Conservation (phyloP, 192 early-diverging fungal species). For the Entophlyctis helioformis region DNA sequence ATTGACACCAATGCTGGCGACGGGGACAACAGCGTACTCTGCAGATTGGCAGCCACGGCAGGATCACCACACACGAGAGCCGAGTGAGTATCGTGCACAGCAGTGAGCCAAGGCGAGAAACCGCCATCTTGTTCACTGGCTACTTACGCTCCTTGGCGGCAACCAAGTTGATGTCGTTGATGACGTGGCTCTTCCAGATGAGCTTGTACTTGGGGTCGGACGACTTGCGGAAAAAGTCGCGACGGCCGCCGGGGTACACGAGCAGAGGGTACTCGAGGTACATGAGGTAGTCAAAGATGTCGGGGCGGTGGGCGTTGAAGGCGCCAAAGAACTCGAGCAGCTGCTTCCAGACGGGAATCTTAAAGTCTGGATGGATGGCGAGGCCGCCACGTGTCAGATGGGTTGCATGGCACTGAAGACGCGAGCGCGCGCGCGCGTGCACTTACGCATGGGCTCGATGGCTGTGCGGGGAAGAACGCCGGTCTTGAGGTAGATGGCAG, state of each 20-base stretch:
- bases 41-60: no score
- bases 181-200: slow-evolving; percentile 1
- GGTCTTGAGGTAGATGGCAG: slow-evolving; percentile 9
- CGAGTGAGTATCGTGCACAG: background rate
- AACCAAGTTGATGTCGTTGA: background rate
- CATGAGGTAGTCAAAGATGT: background rate
- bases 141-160: no score
- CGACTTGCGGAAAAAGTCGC: slow-evolving; percentile 3
- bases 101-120: background rate
- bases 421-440: no score
- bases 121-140: no score
- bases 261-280: slow-evolving; percentile 1
- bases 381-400: background rate
- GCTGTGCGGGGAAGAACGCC: slow-evolving; percentile 4
- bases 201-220: background rate
- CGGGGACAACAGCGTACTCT: slow-evolving; percentile 10
- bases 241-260: slow-evolving; percentile 6
- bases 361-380: slow-evolving; percentile 6
- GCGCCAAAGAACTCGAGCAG: slow-evolving; percentile 22
- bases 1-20: slow-evolving; percentile 8
- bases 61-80: slow-evolving; percentile 3
- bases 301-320: slow-evolving; percentile 1
- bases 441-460: slow-evolving; percentile 9
- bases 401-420: background rate
- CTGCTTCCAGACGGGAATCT: slow-evolving; percentile 20